Base-by-base conservation (phyloP, 2,329 filamentous ascomycete genomes). In the Xylariaceae sp. region DNA sequence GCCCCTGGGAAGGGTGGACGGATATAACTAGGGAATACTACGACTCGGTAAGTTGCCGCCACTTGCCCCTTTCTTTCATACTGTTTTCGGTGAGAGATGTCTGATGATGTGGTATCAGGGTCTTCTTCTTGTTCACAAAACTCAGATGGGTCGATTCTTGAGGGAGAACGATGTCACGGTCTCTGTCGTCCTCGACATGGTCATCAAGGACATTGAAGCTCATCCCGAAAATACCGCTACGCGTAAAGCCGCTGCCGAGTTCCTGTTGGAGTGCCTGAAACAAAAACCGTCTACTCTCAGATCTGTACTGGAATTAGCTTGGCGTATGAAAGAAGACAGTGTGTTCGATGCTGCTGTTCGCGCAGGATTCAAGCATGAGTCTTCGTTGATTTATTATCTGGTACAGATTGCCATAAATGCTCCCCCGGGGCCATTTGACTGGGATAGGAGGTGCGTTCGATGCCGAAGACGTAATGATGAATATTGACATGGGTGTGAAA, bases 401-500 rank as follows among this genome's bases (percentile, higher is more conserved):
- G 10, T 42, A 7, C 37, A 13, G 10, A 51, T 59, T 39, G 23
- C 54, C 53, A 51, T 56, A n/a, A 18, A 10, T 17, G 7, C 30
- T 9, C 34, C 47, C 2, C 15, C 2, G 13, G 56, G 18, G 9
- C 15, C 23, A 37, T n/a, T 56, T 47, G 53, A 62, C 44, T 62
- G 59, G 59, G 49, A 54, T 42, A 62, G 55, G 17, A 62, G 53
- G 59, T 62, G 13, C 17, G 56, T 62, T 35, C 9, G 49, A 8
- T 6, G 49, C 23, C 23, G 7, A 3, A 13, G 48, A 34, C 4
- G 34, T 1, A 17, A 11, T 1, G 3, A 18, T 39, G 17, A 13
- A 17, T 18, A 11, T 49, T 44, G 6, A 17, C 23, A 37, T 37
- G 51, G 9, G 17, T 10, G 8, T 51, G 48, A 2, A 35, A 35